Conservation (phyloP, 768 basidiomycete species). For the Mycena filopes region DNA sequence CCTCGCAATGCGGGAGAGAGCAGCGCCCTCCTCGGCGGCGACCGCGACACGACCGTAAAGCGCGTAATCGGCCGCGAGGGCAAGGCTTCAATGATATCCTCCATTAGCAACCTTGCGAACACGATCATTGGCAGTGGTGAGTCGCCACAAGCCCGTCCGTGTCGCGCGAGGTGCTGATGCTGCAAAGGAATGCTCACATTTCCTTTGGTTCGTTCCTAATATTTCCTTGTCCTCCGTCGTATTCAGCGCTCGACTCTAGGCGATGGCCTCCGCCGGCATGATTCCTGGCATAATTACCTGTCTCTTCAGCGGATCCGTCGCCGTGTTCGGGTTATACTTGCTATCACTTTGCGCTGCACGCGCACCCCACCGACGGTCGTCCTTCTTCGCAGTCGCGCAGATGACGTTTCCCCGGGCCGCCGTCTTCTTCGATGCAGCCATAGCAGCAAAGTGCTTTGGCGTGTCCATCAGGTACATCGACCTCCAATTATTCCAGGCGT, state of each 20-base stretch:
- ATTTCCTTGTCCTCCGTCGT: slow-evolving; percentile 8
- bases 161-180: slow-evolving; percentile 6
- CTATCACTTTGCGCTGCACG: slow-evolving; percentile 85
- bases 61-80: slow-evolving; percentile 58
- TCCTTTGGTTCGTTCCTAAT: slow-evolving; percentile 68
- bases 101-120: slow-evolving; percentile 84
- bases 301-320: slow-evolving; percentile 78
- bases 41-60: slow-evolving; percentile 39
- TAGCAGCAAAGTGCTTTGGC: slow-evolving; percentile 96
- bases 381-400: slow-evolving; percentile 85
- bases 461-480: slow-evolving; percentile 86
- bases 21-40: slow-evolving; percentile 69
- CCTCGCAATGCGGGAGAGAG: slow-evolving; percentile 54
- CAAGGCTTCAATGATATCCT: slow-evolving; percentile 73
- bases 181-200: slow-evolving; percentile 86
- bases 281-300: slow-evolving; percentile 93
- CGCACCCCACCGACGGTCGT: slow-evolving; percentile 78
- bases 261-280: slow-evolving; percentile 90
- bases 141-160: slow-evolving; percentile 36
- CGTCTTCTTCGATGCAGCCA: slow-evolving; percentile 92
- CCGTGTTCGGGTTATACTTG: slow-evolving; percentile 89
- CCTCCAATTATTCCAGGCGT: background rate
- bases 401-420: slow-evolving; percentile 91
- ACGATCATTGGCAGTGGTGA: slow-evolving; percentile 92
- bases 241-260: slow-evolving; percentile 54